Conservation (phyloP, 257 asterid genomes). For the Cruciata laevipes region DNA sequence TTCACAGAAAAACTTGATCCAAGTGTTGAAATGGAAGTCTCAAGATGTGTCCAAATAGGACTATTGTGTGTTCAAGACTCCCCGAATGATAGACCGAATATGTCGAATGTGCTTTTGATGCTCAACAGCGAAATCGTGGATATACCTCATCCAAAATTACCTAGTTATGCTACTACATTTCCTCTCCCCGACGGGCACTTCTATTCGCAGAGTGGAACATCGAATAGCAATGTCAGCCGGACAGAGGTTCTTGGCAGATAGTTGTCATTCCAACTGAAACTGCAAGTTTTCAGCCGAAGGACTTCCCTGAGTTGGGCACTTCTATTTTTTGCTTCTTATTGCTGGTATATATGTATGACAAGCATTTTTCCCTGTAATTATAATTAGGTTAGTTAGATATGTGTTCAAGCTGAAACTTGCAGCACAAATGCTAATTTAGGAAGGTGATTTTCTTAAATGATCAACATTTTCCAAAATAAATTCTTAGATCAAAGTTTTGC, state of each 20-base stretch:
- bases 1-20: background rate
- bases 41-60: background rate
- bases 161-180: background rate
- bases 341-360: too few species aligned
- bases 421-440: background rate
- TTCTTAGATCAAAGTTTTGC: too few species aligned
- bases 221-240: background rate
- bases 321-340: background rate
- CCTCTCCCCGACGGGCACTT: background rate
- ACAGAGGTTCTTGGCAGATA: background rate
- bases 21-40: background rate
- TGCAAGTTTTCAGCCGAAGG: background rate
- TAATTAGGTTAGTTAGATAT: background rate
- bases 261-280: background rate
- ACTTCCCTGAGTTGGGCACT: background rate
- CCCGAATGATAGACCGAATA: background rate
- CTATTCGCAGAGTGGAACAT: background rate
- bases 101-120: background rate
- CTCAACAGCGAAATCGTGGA: conserved; percentile 1
- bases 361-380: background rate
- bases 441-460: background rate
- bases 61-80: background rate
- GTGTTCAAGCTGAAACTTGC: background rate
- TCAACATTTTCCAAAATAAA: too few species aligned
- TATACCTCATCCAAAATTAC: background rate